These are phyloP conservation scores for Suillus discolor DNA, from an alignment of 768 basidiomycete genomes.

Conservation along the genomic window DNA sequence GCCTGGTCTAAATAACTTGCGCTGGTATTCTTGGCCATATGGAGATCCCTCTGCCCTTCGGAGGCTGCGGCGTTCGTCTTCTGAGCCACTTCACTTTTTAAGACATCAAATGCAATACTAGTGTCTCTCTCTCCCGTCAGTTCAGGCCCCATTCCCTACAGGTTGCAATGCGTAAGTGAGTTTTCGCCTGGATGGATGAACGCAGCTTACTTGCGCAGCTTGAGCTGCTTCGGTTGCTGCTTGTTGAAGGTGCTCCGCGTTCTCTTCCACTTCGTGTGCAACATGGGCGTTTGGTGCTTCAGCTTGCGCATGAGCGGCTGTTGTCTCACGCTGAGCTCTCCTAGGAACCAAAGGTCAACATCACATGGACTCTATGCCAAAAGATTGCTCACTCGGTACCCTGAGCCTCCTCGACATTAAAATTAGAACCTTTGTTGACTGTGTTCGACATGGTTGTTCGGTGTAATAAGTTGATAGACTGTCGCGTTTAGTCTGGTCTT, in stretches of 20 bases:
- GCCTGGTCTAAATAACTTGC: conserved; percentile 58
- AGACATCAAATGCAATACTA: conserved; percentile 36
- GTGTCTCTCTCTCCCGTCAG: conserved; percentile 36
- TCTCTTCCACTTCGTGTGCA: conserved; percentile 48
- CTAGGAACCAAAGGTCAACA: conserved; percentile 18
- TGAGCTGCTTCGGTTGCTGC: conserved; percentile 55
- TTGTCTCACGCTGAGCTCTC: conserved; percentile 46
- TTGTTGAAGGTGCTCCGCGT: conserved; percentile 45
- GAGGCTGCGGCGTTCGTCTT: conserved; percentile 56
- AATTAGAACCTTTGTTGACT: conserved; percentile 22
- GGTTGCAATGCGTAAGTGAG: not conserved
- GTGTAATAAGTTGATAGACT: not conserved
- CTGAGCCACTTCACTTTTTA: conserved; percentile 37
- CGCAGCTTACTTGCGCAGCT: conserved; percentile 48
- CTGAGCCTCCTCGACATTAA: conserved; percentile 40
- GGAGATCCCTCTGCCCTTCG: conserved; percentile 56
- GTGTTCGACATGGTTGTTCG: conserved; percentile 13
- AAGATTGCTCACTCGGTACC: conserved; percentile 35
- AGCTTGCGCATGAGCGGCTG: conserved; percentile 54
- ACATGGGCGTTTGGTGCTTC: conserved; percentile 45
- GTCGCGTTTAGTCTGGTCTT: not conserved
- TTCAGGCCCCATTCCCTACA: conserved; percentile 34
- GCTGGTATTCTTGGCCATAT: conserved; percentile 46
- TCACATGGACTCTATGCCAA: not conserved
- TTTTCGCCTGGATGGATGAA: not conserved